Percentiles rank a stretch among this genome's conserved stretches.
Conservation (phyloP, 768 basidiomycete genomes). For the Pisolithus orientalis region DNA sequence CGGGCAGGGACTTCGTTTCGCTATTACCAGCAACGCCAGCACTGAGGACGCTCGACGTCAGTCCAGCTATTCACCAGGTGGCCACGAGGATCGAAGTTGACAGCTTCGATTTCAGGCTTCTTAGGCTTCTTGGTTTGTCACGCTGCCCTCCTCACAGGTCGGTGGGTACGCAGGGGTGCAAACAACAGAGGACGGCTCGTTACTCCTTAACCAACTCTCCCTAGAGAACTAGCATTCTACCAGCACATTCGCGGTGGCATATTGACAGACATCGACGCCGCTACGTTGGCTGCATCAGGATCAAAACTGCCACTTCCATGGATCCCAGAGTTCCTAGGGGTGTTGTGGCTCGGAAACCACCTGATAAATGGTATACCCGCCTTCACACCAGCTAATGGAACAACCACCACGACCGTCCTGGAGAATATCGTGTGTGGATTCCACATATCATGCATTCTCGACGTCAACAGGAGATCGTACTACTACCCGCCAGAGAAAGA, state of each 20-base stretch:
- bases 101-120: no score
- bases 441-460: conserved; percentile 72
- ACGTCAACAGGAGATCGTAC: conserved; percentile 80
- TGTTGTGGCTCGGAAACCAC: conserved; percentile 65
- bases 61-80: no score
- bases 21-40: no score
- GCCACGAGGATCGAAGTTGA: no score
- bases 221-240: conserved; percentile 68
- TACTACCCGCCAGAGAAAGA: conserved; percentile 55
- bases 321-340: conserved; percentile 75
- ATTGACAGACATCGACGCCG: conserved; percentile 24
- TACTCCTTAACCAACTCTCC: conserved; percentile 72
- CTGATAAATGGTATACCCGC: conserved; percentile 11
- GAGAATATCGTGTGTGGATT: conserved; percentile 78
- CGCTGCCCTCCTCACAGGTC: conserved; percentile 39
- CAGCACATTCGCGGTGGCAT: conserved; percentile 35
- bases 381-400: conserved; percentile 38
- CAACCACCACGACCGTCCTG: conserved; percentile 68
- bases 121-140: no score
- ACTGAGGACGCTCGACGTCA: no score
- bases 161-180: no score
- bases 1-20: no score
- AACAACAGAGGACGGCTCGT: no score
- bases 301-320: conserved; percentile 40
- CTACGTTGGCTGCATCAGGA: conserved; percentile 13